These are phyloP conservation scores for Camellia oleifera DNA, from an alignment of 179 eudicot species.

Conservation along the genomic window DNA sequence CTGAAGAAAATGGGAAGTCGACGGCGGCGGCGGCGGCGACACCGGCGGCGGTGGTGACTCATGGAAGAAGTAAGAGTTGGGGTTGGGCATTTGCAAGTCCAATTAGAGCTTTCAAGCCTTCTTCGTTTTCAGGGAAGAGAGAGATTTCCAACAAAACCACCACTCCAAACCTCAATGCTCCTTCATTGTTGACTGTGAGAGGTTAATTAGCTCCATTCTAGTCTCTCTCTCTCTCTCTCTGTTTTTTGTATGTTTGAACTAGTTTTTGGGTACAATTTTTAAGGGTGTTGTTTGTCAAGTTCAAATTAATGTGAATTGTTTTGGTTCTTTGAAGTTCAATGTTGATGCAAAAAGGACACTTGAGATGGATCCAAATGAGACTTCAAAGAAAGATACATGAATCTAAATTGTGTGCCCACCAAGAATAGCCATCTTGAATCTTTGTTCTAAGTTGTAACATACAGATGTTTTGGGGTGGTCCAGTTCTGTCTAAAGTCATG, in stretches of 20 bases:
- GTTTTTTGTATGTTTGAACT: not conserved
- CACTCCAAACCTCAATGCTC: constrained; percentile 36
- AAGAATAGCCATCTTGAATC: not conserved
- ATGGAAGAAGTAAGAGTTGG: constrained; percentile 66
- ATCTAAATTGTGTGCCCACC: not conserved
- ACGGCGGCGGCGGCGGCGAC: constrained; percentile 11
- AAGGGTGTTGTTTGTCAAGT: not conserved
- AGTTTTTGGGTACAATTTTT: not conserved
- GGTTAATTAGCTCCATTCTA: constrained; percentile 24
- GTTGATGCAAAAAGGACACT: not conserved
- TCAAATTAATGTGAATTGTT: not conserved
- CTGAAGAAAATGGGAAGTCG: not conserved
- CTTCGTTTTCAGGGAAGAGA: constrained; percentile 22
- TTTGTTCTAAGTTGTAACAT: not conserved
- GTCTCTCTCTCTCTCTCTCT: not conserved
- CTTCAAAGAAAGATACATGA: not conserved
- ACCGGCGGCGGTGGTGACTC: constrained; percentile 18
- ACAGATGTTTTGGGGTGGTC: not conserved
- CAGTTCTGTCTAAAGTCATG: not conserved
- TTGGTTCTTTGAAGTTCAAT: constrained; percentile 8
- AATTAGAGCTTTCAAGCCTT: constrained; percentile 53
- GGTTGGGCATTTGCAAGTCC: constrained; percentile 92
- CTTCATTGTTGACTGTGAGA: constrained; percentile 67
- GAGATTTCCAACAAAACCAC: constrained; percentile 24
- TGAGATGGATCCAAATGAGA: not conserved